Base-by-base conservation (phyloP, 768 basidiomycete species). In the Gloeopeniophorella convolvens region DNA sequence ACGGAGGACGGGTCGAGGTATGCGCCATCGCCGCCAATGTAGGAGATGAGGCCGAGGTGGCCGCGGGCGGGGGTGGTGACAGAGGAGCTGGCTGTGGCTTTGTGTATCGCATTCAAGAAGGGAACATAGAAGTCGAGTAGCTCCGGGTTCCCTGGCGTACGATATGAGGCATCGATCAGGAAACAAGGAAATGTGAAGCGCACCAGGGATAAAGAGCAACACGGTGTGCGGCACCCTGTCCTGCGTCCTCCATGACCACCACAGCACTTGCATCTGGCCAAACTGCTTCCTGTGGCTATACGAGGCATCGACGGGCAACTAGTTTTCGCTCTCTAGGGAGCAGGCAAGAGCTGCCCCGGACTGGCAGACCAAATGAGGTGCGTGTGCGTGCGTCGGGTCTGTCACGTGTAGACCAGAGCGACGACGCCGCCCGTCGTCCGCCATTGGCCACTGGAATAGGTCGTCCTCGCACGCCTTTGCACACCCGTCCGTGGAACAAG, bases 21-120 rank as follows among this genome's bases (percentile, higher is more conserved):
- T n/a, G n/a, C n/a, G n/a, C n/a, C n/a, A n/a, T n/a, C n/a, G n/a
- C n/a, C n/a, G n/a, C n/a, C n/a, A n/a, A n/a, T 77, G 66, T 89
- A 68, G 41, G 82, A 79, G 21, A 83, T 87, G 58, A 89, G 72
- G 56, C 83, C 87, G 55, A 89, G 79, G 66, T 79, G 82, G 60
- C 86, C 86, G 45, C 67, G 65, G 70, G 24, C 80, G 80, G 16
- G 89, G 65, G 62, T 86, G 79, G 11, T 78, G 77, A 63, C 80
- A 77, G 7, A 74, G 76, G 16, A 84, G n/a, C n/a, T n/a, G 12
- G 57, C 50, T 28, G 65, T 63, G 21, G 33, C 36, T 26, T 62
- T 55, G 44, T 79, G 68, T 1, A 89, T 63, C 4, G 70, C 70
- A 16, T 70, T 66, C 12, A 90, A 71, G 61, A 87, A 90, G 2